phyloP scores from a whole-genome alignment of 768 basidiomycete species.

The Collybia nuda region DNA sequence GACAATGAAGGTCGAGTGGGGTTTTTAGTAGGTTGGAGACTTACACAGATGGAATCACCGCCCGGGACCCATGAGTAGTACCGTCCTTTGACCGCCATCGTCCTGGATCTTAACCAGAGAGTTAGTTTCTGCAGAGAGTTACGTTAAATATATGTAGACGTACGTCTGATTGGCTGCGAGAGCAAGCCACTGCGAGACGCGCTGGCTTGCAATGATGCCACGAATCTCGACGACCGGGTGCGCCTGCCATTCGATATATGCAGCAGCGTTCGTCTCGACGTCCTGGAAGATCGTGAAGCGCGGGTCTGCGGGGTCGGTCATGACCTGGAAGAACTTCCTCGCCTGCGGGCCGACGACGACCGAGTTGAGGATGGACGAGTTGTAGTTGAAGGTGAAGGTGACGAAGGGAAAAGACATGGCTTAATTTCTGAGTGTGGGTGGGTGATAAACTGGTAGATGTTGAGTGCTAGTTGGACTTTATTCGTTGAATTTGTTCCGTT shows the following conservation, averaged over 20 bases:
- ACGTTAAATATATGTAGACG: too few relatives aligned
- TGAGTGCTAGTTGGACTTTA: too few relatives aligned
- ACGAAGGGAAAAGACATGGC: background rate
- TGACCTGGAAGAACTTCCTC: too few relatives aligned
- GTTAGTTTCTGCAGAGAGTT: too few relatives aligned
- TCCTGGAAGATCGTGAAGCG: too few relatives aligned
- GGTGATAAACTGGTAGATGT: too few relatives aligned
- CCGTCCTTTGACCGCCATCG: slow-evolving; percentile 35
- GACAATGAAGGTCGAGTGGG: background rate
- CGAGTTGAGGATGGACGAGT: slow-evolving; percentile 40
- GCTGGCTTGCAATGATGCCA: slow-evolving; percentile 21
- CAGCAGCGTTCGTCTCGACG: too few relatives aligned
- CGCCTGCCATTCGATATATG: too few relatives aligned
- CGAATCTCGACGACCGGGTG: too few relatives aligned
- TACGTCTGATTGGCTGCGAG: slow-evolving; percentile 19
- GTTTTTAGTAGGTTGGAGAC: background rate
- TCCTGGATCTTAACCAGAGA: slow-evolving; percentile 25
- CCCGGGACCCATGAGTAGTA: slow-evolving; percentile 38
- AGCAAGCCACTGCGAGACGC: slow-evolving; percentile 18
- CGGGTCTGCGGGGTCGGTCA: too few relatives aligned
- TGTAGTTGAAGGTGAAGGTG: slow-evolving; percentile 36
- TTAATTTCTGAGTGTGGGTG: too few relatives aligned
- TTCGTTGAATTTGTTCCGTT: too few relatives aligned
- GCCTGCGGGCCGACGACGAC: slow-evolving; percentile 30
- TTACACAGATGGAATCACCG: slow-evolving; percentile 23